Percentiles rank a stretch among this genome's conserved stretches.
Conservation (phyloP, 208 protist genomes). For the Trypanosoma congolense region DNA sequence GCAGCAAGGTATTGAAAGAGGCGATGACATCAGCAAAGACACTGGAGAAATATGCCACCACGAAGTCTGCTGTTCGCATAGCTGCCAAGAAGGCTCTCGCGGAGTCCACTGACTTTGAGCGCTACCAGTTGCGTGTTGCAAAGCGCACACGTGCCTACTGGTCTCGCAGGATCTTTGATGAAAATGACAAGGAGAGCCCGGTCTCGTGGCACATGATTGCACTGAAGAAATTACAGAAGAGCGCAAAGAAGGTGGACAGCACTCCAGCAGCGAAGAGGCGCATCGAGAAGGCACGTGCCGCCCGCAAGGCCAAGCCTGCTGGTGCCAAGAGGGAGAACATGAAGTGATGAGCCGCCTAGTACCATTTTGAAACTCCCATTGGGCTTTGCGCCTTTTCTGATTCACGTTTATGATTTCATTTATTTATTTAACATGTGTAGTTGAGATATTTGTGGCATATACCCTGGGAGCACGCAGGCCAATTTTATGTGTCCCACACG, state of each 20-base stretch:
- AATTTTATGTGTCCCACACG: too few species aligned
- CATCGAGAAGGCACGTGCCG: constrained; percentile 80
- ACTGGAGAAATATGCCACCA: constrained; percentile 84
- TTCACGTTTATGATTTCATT: too few species aligned
- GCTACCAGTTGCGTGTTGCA: constrained; percentile 89
- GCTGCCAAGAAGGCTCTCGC: constrained; percentile 81
- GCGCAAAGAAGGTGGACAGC: constrained; percentile 76
- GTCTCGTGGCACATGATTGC: constrained; percentile 88
- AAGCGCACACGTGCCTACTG: constrained; percentile 87
- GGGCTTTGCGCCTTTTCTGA: too few species aligned
- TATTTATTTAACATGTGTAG: too few species aligned
- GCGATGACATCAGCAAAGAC: constrained; percentile 58
- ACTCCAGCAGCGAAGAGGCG: constrained; percentile 75
- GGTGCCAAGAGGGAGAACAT: not conserved
- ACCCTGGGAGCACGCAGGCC: too few species aligned
- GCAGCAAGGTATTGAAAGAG: constrained; percentile 71
- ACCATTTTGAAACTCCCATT: too few species aligned
- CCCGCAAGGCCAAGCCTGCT: constrained; percentile 41
- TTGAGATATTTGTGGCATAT: too few species aligned
- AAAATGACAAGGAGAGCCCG: constrained; percentile 81
- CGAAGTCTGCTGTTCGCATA: constrained; percentile 69
- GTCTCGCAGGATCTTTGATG: constrained; percentile 88
- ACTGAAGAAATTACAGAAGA: constrained; percentile 85
- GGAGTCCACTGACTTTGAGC: constrained; percentile 85
- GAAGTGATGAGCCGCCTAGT: too few species aligned